phyloP scores from a whole-genome alignment of 306 rosid species.

The Elaeagnus macrophylla region DNA sequence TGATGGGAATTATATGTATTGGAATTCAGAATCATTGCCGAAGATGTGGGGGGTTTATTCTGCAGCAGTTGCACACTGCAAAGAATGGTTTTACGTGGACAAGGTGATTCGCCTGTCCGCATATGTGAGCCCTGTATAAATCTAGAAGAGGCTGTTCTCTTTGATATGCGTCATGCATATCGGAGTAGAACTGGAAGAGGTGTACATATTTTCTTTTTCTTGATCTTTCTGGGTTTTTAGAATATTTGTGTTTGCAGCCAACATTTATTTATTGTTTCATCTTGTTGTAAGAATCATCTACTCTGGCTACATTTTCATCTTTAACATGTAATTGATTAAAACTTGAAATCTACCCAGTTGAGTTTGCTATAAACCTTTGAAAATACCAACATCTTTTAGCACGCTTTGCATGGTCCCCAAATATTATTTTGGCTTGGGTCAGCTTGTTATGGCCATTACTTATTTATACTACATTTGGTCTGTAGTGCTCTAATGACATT shows the following conservation, averaged over 20 bases:
- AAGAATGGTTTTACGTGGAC: conserved; percentile 87
- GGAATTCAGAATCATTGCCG: conserved; percentile 86
- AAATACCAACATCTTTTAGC: no score
- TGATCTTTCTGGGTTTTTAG: background rate
- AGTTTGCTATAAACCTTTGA: no score
- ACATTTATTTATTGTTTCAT: no score
- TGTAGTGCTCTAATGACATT: no score
- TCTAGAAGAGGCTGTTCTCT: conserved; percentile 88
- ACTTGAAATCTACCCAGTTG: no score
- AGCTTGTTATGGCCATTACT: no score
- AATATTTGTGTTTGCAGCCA: background rate
- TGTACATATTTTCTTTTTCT: conserved; percentile 8
- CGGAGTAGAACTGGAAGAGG: conserved; percentile 60
- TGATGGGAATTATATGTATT: conserved; percentile 14
- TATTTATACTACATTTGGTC: no score
- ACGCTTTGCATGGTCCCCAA: no score
- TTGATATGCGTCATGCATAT: conserved; percentile 79
- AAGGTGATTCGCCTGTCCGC: conserved; percentile 94
- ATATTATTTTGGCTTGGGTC: no score
- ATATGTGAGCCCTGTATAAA: conserved; percentile 90
- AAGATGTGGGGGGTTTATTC: conserved; percentile 89
- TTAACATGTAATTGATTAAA: no score
- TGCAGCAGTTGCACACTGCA: conserved; percentile 74
- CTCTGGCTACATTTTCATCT: no score
- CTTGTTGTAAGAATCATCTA: no score